Base-by-base conservation (phyloP, 768 basidiomycete genomes). In the Russula vinacea region DNA sequence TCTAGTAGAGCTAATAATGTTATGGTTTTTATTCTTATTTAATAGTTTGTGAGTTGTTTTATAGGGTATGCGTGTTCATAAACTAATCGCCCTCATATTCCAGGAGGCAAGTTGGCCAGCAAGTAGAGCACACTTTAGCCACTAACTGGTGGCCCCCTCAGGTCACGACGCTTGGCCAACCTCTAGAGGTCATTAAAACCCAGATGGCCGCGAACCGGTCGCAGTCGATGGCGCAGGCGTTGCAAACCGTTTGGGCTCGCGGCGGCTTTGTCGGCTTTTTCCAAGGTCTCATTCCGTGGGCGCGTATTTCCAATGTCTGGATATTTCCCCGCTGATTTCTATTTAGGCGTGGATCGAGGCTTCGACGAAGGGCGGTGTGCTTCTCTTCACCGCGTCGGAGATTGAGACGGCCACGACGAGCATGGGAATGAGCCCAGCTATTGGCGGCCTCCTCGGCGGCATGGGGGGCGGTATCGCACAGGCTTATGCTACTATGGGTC, bases 401-500 rank as follows among this genome's bases (percentile, higher is more conserved):
- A 89, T 98, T 39, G 94, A 98, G 75, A 83, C 85, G 19, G 81
- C 82, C 22, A 77, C 80, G 22, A 79, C 85, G 52, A 69, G 73
- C 10, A 78, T 89, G 71, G 93, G 93, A 11, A 76, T 95, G 64
- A 89, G 81, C 71, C 88, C 93, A 35, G 94, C 87, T 29, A 79
- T 81, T 50, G 90, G 90, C 62, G 97, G 97, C 70, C 81, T 98
- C 69, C 76, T 98, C 56, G 97, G 97, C 67, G 97, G 97, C 67
- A 98, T 98, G 91, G 89, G 90, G 14, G 97, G 97, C 72, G 97
- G 97, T 81, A 78, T 98, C 69, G 92, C 90, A 47, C 97, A 99
- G 78, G 96, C 97, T 33, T 99, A 99, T 73, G 95, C 94, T 65
- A 98, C 97, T n/a, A 98, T 99, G 95, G 97, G 97, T 95, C 72